A percentile compares a stretch with the other conserved stretches of the same genome.
phyloP scores from a whole-genome alignment of 1,139 yeast genomes.

The Eremothecium coryli region DNA sequence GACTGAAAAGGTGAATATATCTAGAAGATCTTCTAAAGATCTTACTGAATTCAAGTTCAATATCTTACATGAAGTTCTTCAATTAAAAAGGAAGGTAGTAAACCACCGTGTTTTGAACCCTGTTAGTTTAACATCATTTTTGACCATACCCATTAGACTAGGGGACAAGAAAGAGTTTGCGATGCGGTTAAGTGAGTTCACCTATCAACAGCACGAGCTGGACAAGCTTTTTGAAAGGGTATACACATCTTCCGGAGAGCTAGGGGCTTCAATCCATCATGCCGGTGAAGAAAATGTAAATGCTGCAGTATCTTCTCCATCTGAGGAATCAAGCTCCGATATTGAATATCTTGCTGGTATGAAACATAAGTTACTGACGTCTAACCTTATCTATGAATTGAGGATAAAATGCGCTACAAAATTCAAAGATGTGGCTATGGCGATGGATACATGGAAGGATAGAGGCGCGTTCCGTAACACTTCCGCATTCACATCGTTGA shows the following conservation, averaged over 20 bases:
- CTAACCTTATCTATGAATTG: slow-evolving; percentile 48
- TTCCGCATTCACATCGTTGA: slow-evolving; percentile 35
- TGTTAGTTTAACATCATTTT: slow-evolving; percentile 17
- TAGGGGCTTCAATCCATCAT: not conserved
- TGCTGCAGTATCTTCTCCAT: not conserved
- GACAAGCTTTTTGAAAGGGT: slow-evolving; percentile 8
- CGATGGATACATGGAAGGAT: slow-evolving; percentile 63
- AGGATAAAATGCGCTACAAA: slow-evolving; percentile 59
- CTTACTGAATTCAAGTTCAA: slow-evolving; percentile 18
- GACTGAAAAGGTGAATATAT: slow-evolving; percentile 5
- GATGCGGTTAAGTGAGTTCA: slow-evolving; percentile 21
- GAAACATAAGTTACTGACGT: slow-evolving; percentile 31
- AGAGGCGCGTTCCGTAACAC: slow-evolving; percentile 67
- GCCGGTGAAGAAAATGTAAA: not conserved
- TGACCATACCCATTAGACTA: slow-evolving; percentile 24
- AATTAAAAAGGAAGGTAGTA: slow-evolving; percentile 15
- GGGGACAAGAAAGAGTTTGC: slow-evolving; percentile 22
- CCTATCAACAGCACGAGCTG: slow-evolving; percentile 24
- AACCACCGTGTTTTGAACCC: slow-evolving; percentile 19
- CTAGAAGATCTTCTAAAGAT: slow-evolving; percentile 6
- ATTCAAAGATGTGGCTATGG: slow-evolving; percentile 45
- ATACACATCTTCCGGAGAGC: not conserved
- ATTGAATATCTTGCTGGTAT: slow-evolving; percentile 5
- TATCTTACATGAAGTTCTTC: slow-evolving; percentile 13
- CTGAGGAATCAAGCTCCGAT: not conserved